phyloP scores from a whole-genome alignment of 768 basidiomycete genomes.

The Ramaria rubella region DNA sequence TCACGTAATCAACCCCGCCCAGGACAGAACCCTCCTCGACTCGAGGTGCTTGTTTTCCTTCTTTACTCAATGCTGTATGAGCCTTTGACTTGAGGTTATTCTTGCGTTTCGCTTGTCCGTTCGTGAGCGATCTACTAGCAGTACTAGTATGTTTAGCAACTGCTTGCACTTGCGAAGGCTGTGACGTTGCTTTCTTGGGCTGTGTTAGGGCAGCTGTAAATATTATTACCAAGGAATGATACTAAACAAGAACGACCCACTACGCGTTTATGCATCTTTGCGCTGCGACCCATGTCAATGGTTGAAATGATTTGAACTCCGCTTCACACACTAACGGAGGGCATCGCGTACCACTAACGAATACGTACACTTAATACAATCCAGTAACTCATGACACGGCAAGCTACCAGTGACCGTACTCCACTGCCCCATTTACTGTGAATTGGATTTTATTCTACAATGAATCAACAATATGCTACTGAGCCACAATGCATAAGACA shows the following conservation, averaged over 20 bases:
- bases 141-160: not conserved
- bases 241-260: slow-evolving; percentile 27
- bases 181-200: slow-evolving; percentile 1
- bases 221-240: not conserved
- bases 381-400: no score
- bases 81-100: slow-evolving; percentile 14
- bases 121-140: no score
- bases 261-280: slow-evolving; percentile 57
- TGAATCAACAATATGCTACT: no score
- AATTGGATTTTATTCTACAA: no score
- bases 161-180: not conserved
- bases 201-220: not conserved
- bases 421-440: no score
- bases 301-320: not conserved
- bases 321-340: not conserved
- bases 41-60: not conserved
- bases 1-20: slow-evolving; percentile 73
- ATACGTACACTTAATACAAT: not conserved
- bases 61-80: not conserved
- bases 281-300: slow-evolving; percentile 46
- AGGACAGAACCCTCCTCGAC: slow-evolving; percentile 40
- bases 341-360: no score
- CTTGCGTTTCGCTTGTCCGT: slow-evolving; percentile 11
- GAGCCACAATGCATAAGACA: no score
- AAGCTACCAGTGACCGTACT: no score